These are phyloP conservation scores for Calonectria hawksworthii DNA, from an alignment of 2,329 filamentous ascomycete species.

Conservation along the genomic window DNA sequence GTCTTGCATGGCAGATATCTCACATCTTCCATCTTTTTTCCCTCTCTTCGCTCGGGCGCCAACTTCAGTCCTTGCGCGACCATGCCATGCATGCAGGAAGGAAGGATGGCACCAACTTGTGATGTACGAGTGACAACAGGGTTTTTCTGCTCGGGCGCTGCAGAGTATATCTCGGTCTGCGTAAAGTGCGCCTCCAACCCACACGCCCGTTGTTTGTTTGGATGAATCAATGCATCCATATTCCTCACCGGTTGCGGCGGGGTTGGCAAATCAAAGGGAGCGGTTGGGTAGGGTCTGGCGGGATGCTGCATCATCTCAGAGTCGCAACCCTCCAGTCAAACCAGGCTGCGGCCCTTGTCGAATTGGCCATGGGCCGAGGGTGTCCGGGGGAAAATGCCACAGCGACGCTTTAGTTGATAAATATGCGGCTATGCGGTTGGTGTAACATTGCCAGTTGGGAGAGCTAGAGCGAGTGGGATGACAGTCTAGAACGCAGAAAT, in stretches of 20 bases:
- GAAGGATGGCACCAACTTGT: not conserved
- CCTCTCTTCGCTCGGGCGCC: conserved; percentile 23
- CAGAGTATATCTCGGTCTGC: conserved; percentile 27
- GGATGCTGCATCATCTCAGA: conserved; percentile 22
- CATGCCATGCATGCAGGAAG: not conserved
- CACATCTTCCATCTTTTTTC: conserved; percentile 4
- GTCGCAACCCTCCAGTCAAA: not conserved
- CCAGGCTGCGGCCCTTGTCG: not conserved
- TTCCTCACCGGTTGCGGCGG: conserved; percentile 24
- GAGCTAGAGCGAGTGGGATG: not conserved
- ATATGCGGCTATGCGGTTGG: conserved; percentile 8
- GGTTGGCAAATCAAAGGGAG: conserved; percentile 23
- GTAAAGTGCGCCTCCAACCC: conserved; percentile 8
- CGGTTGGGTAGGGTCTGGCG: conserved; percentile 1
- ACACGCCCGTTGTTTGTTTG: conserved; percentile 7
- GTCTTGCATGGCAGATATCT: conserved; percentile 9
- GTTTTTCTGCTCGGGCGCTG: conserved; percentile 5
- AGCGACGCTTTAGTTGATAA: not conserved
- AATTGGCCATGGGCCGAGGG: not conserved
- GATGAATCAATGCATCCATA: conserved; percentile 1
- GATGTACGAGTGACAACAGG: conserved; percentile 10
- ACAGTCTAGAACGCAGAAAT: not conserved
- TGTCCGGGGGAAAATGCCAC: not conserved
- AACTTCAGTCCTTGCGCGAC: not conserved
- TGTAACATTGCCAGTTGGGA: not conserved